Base-by-base conservation (phyloP, 169 alveolate species). In the Cyclospora cayetanensis region DNA sequence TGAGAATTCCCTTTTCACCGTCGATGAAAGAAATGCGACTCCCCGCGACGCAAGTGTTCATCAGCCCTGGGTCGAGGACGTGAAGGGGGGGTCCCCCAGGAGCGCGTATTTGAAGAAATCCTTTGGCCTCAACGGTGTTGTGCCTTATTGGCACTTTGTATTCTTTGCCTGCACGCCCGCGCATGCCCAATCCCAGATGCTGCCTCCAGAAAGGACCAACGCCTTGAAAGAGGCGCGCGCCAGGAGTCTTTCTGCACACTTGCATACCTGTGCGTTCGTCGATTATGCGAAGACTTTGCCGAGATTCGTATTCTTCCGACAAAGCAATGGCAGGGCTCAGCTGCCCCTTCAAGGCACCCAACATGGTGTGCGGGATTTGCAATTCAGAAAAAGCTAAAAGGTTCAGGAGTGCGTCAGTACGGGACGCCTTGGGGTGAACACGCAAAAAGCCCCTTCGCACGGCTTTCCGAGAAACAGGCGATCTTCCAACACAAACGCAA, bases 1-100 rank as follows among this genome's bases (percentile, higher is more conserved):
- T 95, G 18, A 97, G 94, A 55, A 96, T 95, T 0, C 98, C 98
- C 72, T 95, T 96, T 53, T 95, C 97, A 15, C 97, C 98, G 94
- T 97, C 98, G 39, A 97, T 96, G 87, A 53, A 97, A 70, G 97
- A 92, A 27, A 97, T 96, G 66, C 95, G 95, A 27, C 97, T 96
- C 20, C 95, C 76, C 94, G 98, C 94, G 85, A 90, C 85, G 53
- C 96, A 94, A 9, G 98, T 96, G 85, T 95, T 95, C 97, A 94
- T 95, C 74, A 96, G 96, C 22, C 97, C 98, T 34, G 98, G 98
- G 91, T 97, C 98, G 89, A 94, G 96, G 35, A 94, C 86, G 84
- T 95, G 92, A 55, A 96, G 91, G 7, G 93, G 91, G 39, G 90
- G 93, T 29, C 97, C 97, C 25, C 95, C 91, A 12, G 93, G 82